A percentile compares a stretch with the other conserved stretches of the same genome.
Conservation (phyloP, 2,329 filamentous ascomycete genomes). For the Aspergillus fumigatiaffinis region DNA sequence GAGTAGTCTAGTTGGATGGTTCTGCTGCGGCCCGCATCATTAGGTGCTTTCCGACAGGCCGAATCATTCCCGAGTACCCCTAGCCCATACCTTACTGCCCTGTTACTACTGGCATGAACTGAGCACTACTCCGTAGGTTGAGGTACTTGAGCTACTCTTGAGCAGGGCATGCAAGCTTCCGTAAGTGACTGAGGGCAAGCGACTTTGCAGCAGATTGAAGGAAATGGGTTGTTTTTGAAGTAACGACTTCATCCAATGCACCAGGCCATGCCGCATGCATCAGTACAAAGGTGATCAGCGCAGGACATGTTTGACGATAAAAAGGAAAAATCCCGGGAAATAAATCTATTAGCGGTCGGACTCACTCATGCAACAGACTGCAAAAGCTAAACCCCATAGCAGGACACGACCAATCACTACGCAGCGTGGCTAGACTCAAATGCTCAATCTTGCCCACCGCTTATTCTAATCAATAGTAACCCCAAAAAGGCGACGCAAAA, state of each 20-base stretch:
- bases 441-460: neutral
- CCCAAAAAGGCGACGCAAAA: slow-evolving; percentile 13
- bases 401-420: neutral
- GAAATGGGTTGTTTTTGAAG: too few species aligned
- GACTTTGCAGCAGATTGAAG: too few species aligned
- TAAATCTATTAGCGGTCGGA: neutral
- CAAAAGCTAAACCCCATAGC: too few species aligned
- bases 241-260: too few species aligned
- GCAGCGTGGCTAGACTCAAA: neutral
- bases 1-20: neutral
- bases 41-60: neutral
- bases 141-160: neutral
- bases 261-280: neutral
- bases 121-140: too few species aligned
- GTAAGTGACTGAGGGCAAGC: too few species aligned
- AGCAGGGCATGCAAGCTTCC: neutral
- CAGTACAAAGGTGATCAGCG: too few species aligned
- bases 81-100: neutral
- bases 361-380: too few species aligned
- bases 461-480: neutral
- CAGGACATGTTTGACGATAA: neutral
- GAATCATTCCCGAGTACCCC: neutral
- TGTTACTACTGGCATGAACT: neutral
- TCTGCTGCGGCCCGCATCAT: neutral
- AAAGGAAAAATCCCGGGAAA: neutral